phyloP scores from a whole-genome alignment of 331 rosid genomes.

The Saraca asoca region DNA sequence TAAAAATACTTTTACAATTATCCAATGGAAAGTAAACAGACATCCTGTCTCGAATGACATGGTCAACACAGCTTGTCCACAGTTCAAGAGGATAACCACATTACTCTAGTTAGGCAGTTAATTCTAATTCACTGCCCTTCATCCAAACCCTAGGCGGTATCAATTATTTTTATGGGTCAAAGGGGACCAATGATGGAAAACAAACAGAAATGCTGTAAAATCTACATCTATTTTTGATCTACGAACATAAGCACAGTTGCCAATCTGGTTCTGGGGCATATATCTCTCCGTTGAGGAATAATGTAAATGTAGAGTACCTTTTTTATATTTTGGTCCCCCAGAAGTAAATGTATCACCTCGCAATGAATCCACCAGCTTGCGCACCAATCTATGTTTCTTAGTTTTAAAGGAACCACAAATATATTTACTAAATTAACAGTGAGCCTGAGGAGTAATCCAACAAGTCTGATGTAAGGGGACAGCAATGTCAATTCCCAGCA shows the following conservation, averaged over 20 bases:
- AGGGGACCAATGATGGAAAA: slow-evolving; percentile 8
- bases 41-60: neutral
- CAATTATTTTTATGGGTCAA: slow-evolving; percentile 18
- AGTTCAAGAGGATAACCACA: neutral
- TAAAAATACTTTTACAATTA: neutral
- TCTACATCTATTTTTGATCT: slow-evolving; percentile 24
- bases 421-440: slow-evolving; percentile 7
- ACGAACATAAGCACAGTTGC: slow-evolving; percentile 12
- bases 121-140: slow-evolving; percentile 9
- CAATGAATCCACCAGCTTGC: slow-evolving; percentile 7
- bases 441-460: slow-evolving; percentile 22
- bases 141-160: slow-evolving; percentile 29
- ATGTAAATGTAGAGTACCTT: neutral
- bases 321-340: neutral
- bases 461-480: slow-evolving; percentile 19
- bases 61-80: neutral
- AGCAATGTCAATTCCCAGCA: slow-evolving; percentile 48
- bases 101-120: neutral
- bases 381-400: neutral
- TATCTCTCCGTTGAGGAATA: slow-evolving; percentile 2
- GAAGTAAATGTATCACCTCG: neutral
- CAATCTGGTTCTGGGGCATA: neutral
- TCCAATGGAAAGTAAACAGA: neutral
- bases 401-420: slow-evolving; percentile 20
- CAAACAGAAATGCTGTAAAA: slow-evolving; percentile 27